Percentiles rank a stretch among this genome's conserved stretches.
phyloP scores from a whole-genome alignment of 2,329 filamentous ascomycete genomes.

The Lecanicillium sp. region DNA sequence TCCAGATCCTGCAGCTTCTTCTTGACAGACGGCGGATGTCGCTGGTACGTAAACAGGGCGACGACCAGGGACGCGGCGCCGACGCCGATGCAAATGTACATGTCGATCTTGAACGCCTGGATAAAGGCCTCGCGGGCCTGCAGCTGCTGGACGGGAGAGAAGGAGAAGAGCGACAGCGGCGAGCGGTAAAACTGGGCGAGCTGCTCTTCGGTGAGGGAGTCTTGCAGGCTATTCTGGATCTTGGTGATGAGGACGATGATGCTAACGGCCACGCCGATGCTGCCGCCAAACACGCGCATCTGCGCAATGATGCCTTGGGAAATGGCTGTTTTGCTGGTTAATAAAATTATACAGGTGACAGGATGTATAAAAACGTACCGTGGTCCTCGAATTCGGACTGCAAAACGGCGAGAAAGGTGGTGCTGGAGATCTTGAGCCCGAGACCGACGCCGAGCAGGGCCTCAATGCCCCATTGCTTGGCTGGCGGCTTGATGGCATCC shows the following conservation, averaged over 20 bases:
- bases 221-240: constrained; percentile 11
- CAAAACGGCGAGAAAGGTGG: constrained; percentile 14
- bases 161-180: constrained; percentile 10
- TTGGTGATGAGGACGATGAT: constrained; percentile 14
- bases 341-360: background rate
- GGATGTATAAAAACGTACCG: constrained; percentile 8
- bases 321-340: constrained; percentile 9
- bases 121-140: constrained; percentile 12
- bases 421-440: constrained; percentile 13
- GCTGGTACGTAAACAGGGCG: constrained; percentile 13
- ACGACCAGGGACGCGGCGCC: constrained; percentile 9
- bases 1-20: constrained; percentile 17
- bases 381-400: constrained; percentile 14
- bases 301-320: constrained; percentile 14
- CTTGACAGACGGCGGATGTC: constrained; percentile 13
- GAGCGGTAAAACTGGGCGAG: constrained; percentile 13
- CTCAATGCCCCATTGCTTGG: constrained; percentile 13
- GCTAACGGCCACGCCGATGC: constrained; percentile 17
- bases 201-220: constrained; percentile 10
- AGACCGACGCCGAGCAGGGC: constrained; percentile 13
- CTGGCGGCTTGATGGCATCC: constrained; percentile 6
- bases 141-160: constrained; percentile 10
- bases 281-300: constrained; percentile 18
- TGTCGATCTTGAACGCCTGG: constrained; percentile 13
- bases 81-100: constrained; percentile 14